phyloP scores from a whole-genome alignment of 2,329 filamentous ascomycete genomes.

The Mycosphaerelloides madeirae region DNA sequence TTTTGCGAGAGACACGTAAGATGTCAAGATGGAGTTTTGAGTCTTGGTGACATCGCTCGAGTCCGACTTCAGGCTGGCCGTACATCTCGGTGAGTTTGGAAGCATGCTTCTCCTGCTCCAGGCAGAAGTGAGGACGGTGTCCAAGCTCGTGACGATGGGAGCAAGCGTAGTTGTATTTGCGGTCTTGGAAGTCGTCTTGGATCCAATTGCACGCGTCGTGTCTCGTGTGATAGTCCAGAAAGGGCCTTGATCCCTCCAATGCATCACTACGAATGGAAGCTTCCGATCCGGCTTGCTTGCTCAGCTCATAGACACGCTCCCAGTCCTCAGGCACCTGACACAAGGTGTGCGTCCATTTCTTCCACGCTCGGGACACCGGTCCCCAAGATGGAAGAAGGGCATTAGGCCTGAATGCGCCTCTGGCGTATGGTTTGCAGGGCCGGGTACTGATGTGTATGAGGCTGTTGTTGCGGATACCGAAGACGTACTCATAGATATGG shows the following conservation, averaged over 20 bases:
- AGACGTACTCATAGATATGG: slow-evolving; percentile 15
- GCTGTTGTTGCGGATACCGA: slow-evolving; percentile 12
- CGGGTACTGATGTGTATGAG: slow-evolving; percentile 12
- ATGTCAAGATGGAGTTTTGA: slow-evolving; percentile 12
- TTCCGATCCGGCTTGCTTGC: background rate
- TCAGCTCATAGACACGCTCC: slow-evolving; percentile 1
- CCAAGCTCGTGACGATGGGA: slow-evolving; percentile 6
- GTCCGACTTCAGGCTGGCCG: slow-evolving; percentile 9
- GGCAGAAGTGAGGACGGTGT: slow-evolving; percentile 12
- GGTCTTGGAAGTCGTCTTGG: slow-evolving; percentile 12
- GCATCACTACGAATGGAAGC: background rate
- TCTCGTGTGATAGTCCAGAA: background rate
- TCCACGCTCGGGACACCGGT: background rate
- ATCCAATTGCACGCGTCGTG: slow-evolving; percentile 9
- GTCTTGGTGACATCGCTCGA: slow-evolving; percentile 5
- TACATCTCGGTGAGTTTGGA: slow-evolving; percentile 10
- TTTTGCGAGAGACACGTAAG: slow-evolving; percentile 7
- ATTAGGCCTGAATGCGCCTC: slow-evolving; percentile 6
- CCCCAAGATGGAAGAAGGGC: background rate
- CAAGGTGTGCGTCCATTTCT: slow-evolving; percentile 4
- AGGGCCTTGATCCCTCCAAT: no score
- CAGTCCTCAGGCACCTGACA: slow-evolving; percentile 3
- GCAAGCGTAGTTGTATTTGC: slow-evolving; percentile 8
- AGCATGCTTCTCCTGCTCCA: slow-evolving; percentile 11
- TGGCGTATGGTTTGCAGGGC: slow-evolving; percentile 6